Conservation (phyloP, 441 rosid species). For the Cnidoscolus chayamansa region DNA sequence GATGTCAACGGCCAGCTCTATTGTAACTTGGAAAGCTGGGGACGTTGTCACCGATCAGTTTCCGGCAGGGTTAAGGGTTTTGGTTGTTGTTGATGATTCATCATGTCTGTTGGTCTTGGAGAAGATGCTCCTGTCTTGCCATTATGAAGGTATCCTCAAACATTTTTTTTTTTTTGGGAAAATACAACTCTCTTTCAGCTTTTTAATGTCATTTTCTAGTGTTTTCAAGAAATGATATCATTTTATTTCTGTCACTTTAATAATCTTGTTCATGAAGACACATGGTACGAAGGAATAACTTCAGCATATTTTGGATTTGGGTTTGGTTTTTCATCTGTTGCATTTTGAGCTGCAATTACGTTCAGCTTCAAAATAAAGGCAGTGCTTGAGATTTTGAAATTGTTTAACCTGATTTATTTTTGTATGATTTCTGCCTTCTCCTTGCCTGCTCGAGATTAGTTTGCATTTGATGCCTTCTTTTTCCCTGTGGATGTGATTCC, state of each 20-base stretch:
- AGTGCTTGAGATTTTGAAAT: slow-evolving; percentile 4
- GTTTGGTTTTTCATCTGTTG: slow-evolving; percentile 11
- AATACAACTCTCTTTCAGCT: neutral
- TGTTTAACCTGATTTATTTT: slow-evolving; percentile 10
- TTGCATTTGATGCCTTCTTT: slow-evolving; percentile 7
- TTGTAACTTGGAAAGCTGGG: slow-evolving; percentile 36
- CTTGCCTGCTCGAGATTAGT: slow-evolving; percentile 16
- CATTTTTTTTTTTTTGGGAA: neutral
- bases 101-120: slow-evolving; percentile 86
- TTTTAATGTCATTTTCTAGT: neutral
- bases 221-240: slow-evolving; percentile 5
- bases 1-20: slow-evolving; percentile 47
- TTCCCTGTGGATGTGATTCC: neutral
- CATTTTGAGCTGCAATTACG: slow-evolving; percentile 17
- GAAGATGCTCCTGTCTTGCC: slow-evolving; percentile 77
- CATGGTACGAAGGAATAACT: neutral
- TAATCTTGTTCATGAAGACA: slow-evolving; percentile 21
- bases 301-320: slow-evolving; percentile 19
- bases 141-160: slow-evolving; percentile 55
- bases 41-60: slow-evolving; percentile 59
- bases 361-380: slow-evolving; percentile 15
- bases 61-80: slow-evolving; percentile 76
- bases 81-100: slow-evolving; percentile 90
- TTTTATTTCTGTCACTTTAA: slow-evolving; percentile 12
- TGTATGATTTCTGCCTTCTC: slow-evolving; percentile 12